phyloP scores from a whole-genome alignment of 805 yeast species.

The Blastobotrys chiropterorum region DNA sequence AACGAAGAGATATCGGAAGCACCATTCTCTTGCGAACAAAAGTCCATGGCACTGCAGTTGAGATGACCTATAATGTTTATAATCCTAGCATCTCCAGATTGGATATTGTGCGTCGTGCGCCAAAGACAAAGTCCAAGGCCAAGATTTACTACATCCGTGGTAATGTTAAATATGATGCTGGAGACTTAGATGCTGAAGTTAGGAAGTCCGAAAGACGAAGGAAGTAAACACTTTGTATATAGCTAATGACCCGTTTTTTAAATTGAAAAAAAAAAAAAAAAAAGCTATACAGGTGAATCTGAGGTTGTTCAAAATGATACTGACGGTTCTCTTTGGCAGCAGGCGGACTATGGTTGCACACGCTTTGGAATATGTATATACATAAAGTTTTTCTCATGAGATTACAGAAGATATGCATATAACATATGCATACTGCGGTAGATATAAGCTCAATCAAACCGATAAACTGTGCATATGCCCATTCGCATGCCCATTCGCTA shows the following conservation, averaged over 20 bases:
- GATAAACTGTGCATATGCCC: no score
- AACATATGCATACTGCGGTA: no score
- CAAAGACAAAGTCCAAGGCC: constrained; percentile 64
- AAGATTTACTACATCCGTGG: constrained; percentile 88
- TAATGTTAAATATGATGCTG: constrained; percentile 34
- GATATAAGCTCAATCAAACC: no score
- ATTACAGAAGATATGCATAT: no score
- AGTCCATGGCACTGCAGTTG: constrained; percentile 78
- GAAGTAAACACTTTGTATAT: neutral
- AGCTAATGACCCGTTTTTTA: neutral
- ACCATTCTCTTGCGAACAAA: constrained; percentile 79
- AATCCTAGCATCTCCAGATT: constrained; percentile 72
- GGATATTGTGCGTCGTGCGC: constrained; percentile 71
- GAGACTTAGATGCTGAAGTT: constrained; percentile 31
- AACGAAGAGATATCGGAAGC: constrained; percentile 65
- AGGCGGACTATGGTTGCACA: no score
- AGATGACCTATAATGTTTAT: constrained; percentile 70
- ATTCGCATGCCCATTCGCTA: no score
- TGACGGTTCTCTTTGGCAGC: no score
- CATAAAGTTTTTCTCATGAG: no score
- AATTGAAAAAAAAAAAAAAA: no score
- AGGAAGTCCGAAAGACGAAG: constrained; percentile 26
- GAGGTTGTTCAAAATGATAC: no score
- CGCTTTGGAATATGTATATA: no score
- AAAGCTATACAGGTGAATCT: no score